These are phyloP conservation scores for Ceratocystis cubensis DNA, from an alignment of 2,329 filamentous ascomycete genomes.

Conservation along the genomic window DNA sequence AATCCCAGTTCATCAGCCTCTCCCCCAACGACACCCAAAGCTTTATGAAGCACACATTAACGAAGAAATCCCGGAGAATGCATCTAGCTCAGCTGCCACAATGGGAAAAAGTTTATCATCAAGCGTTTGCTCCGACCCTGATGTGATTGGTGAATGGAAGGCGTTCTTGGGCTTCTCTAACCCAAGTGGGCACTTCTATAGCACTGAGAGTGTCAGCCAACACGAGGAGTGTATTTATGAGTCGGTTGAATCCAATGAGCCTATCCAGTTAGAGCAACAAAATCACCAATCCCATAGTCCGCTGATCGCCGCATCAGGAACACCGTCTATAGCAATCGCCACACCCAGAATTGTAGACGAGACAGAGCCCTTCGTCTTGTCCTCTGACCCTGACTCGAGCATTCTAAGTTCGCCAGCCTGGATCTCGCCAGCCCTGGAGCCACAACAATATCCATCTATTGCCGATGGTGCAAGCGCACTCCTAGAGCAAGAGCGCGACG, in stretches of 20 bases:
- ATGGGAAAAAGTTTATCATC: conserved; percentile 4
- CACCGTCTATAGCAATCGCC: background rate
- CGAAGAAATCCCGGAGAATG: background rate
- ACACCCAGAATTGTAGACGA: background rate
- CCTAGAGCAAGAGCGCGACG: background rate
- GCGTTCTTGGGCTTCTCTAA: conserved; percentile 13
- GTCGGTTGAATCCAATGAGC: background rate
- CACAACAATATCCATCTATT: background rate
- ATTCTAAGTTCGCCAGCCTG: background rate
- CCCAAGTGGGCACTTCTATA: background rate
- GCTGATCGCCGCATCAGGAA: background rate
- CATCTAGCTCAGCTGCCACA: conserved; percentile 3
- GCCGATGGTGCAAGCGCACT: background rate
- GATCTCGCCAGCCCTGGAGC: background rate
- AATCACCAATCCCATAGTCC: background rate
- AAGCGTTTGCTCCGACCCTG: conserved; percentile 11
- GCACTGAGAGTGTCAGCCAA: background rate
- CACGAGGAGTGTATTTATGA: background rate
- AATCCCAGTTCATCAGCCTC: conserved; percentile 13
- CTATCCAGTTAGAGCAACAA: background rate
- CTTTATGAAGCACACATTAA: background rate
- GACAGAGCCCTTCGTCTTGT: background rate
- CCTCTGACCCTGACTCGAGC: conserved; percentile 3
- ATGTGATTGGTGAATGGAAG: conserved; percentile 14
- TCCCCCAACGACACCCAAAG: conserved; percentile 7